Conservation (phyloP, 1,284 basidiomycete species). For the Afroboletus lepidellus region DNA sequence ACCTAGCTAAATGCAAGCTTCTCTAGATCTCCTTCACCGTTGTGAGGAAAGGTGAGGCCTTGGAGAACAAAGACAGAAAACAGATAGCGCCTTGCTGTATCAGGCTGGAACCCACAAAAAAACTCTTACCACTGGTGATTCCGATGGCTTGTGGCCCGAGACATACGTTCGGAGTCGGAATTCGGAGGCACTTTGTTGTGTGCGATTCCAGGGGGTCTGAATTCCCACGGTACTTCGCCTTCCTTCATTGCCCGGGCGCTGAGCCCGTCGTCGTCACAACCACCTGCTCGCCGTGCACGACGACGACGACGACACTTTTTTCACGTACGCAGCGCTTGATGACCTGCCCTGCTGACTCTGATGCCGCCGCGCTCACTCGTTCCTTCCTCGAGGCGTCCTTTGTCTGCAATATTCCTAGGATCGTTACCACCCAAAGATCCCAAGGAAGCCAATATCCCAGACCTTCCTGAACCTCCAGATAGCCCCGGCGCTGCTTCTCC, state of each 20-base stretch:
- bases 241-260: constrained; percentile 13
- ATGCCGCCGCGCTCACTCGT: constrained; percentile 37
- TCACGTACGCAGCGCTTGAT: constrained; percentile 28
- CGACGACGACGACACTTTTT: constrained; percentile 22
- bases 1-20: not conserved
- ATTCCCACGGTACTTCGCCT: constrained; percentile 30
- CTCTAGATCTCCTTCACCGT: too few species aligned
- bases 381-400: constrained; percentile 37
- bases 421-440: constrained; percentile 33
- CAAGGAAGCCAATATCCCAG: constrained; percentile 45
- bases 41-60: too few species aligned
- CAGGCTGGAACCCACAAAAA: too few species aligned
- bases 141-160: too few species aligned
- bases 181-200: constrained; percentile 12
- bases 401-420: constrained; percentile 37
- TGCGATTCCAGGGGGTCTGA: not conserved
- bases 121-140: too few species aligned
- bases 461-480: constrained; percentile 65
- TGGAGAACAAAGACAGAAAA: too few species aligned
- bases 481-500: constrained; percentile 50
- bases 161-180: constrained; percentile 32
- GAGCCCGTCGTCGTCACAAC: constrained; percentile 24
- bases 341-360: constrained; percentile 25
- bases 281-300: constrained; percentile 26
- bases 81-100: too few species aligned